Conservation (phyloP, 495 filamentous ascomycete species). For the Thermothielavioides terrestris region DNA sequence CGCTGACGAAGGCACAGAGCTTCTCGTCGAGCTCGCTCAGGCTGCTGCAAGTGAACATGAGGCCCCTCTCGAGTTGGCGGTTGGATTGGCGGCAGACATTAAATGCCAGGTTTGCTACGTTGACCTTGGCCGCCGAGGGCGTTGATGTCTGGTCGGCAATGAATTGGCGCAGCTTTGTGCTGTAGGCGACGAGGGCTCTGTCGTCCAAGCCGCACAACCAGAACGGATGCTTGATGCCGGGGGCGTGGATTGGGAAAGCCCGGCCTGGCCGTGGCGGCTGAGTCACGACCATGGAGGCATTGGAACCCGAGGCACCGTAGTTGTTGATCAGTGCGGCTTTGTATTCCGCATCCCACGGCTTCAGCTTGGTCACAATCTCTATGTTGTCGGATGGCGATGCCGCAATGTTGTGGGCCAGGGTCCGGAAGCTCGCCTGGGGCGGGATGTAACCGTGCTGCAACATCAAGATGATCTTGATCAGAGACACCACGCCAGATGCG, state of each 20-base stretch:
- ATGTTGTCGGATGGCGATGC: slow-evolving; percentile 29
- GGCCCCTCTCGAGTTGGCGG: slow-evolving; percentile 14
- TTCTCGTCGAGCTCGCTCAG: slow-evolving; percentile 27
- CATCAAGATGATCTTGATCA: not conserved
- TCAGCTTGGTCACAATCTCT: slow-evolving; percentile 23
- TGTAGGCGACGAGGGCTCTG: slow-evolving; percentile 11
- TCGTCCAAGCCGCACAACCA: slow-evolving; percentile 28
- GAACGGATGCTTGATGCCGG: slow-evolving; percentile 25
- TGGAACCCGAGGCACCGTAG: slow-evolving; percentile 24
- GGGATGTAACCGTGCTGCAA: not conserved
- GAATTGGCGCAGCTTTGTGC: slow-evolving; percentile 11
- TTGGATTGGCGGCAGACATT: slow-evolving; percentile 20
- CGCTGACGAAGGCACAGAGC: slow-evolving; percentile 7
- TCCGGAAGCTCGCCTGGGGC: not conserved
- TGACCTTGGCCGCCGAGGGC: slow-evolving; percentile 7
- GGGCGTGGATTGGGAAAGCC: not conserved
- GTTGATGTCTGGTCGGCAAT: slow-evolving; percentile 5
- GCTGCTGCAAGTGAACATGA: slow-evolving; percentile 27
- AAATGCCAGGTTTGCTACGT: slow-evolving; percentile 32
- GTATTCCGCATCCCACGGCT: slow-evolving; percentile 26
- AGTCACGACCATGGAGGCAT: slow-evolving; percentile 10
- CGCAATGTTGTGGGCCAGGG: too few relatives aligned
- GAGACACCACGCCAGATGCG: not conserved
- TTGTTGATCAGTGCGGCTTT: slow-evolving; percentile 20
- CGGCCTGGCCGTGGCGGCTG: not conserved